Conservation (phyloP, 1,284 basidiomycete species). For the Xanthoconium separans region DNA sequence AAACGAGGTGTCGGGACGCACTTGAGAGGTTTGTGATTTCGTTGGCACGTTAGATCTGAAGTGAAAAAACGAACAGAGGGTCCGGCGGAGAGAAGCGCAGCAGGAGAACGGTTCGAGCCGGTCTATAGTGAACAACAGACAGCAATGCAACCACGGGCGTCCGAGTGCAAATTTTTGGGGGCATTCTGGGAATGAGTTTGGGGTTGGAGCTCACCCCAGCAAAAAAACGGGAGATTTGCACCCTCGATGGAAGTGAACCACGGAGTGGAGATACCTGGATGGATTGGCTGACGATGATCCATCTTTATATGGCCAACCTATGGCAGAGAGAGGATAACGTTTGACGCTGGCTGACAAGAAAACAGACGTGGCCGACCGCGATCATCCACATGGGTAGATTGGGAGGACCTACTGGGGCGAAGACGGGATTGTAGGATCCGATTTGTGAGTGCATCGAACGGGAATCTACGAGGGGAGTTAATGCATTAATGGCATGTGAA, state of each 20-base stretch:
- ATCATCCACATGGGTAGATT: neutral
- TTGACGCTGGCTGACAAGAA: neutral
- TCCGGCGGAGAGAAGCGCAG: constrained; percentile 10
- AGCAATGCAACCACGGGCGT: neutral
- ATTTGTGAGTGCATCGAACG: constrained; percentile 11
- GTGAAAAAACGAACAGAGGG: neutral
- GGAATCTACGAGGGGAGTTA: constrained; percentile 20
- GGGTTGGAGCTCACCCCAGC: constrained; percentile 1
- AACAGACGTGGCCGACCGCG: neutral
- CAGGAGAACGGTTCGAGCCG: neutral
- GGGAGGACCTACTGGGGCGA: neutral
- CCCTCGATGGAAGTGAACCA: constrained; percentile 7
- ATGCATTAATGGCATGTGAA: constrained; percentile 13
- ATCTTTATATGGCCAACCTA: constrained; percentile 12
- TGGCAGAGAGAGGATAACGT: constrained; percentile 1
- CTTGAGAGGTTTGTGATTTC: constrained; percentile 9
- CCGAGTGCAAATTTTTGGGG: neutral
- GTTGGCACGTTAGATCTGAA: constrained; percentile 1
- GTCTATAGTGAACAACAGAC: neutral
- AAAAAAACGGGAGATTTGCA: constrained; percentile 15
- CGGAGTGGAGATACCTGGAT: neutral
- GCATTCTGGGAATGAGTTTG: neutral
- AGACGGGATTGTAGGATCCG: constrained; percentile 6
- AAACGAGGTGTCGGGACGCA: constrained; percentile 19
- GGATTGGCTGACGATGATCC: constrained; percentile 7